Conservation (phyloP, 352 stramenopile genomes). For the Phytophthora constricta region DNA sequence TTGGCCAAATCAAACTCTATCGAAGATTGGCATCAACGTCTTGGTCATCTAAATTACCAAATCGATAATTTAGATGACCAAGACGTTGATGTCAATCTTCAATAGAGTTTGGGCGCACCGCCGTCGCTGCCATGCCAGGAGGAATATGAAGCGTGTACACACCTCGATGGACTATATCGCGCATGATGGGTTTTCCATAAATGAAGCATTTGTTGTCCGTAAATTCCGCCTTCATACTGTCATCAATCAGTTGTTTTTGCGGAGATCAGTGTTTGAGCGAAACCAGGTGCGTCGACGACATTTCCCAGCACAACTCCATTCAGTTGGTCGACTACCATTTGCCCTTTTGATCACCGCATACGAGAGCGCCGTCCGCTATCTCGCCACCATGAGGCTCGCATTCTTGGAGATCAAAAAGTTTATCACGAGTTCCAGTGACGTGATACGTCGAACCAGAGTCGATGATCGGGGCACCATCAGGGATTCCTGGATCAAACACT, state of each 20-base stretch:
- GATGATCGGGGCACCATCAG: background rate
- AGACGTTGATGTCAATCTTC: slow-evolving; percentile 12
- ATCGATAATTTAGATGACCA: slow-evolving; percentile 8
- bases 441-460: background rate
- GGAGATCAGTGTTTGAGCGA: slow-evolving; percentile 9
- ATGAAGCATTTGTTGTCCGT: background rate
- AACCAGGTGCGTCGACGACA: background rate
- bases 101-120: slow-evolving; percentile 5
- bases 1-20: background rate
- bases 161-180: background rate
- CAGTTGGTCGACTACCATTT: background rate
- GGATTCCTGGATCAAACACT: background rate
- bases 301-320: background rate
- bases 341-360: background rate
- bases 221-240: slow-evolving; percentile 11
- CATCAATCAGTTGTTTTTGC: slow-evolving; percentile 18
- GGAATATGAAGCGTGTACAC: slow-evolving; percentile 7
- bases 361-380: background rate
- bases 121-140: background rate
- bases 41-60: too few relatives aligned
- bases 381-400: background rate
- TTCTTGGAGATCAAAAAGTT: background rate
- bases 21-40: too few relatives aligned
- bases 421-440: background rate
- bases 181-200: background rate